phyloP scores from a whole-genome alignment of 176 grass and related monocot genomes.

The Aegilops speltoides region DNA sequence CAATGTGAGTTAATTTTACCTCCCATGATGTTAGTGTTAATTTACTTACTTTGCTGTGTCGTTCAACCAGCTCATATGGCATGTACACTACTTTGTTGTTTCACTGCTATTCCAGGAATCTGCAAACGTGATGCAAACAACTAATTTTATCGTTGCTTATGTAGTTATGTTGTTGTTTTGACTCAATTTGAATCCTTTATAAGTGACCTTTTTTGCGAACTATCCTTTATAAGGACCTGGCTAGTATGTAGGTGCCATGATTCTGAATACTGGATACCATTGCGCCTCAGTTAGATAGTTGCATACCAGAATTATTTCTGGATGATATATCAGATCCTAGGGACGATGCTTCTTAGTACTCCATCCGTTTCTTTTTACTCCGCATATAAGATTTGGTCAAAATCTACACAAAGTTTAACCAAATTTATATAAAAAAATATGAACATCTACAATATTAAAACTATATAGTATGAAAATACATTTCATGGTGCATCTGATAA shows the following conservation, averaged over 20 bases:
- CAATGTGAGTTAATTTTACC: conserved; percentile 51
- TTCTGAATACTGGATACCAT: conserved; percentile 7
- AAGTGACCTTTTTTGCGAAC: background rate
- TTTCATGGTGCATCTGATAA: no score
- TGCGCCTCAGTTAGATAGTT: background rate
- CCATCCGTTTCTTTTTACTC: no score
- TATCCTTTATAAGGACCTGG: no score
- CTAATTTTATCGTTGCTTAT: background rate
- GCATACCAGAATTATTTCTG: background rate
- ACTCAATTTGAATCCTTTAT: background rate
- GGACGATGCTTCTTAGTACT: background rate
- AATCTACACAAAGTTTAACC: no score
- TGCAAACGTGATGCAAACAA: background rate
- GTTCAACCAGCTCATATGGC: background rate
- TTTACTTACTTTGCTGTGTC: background rate
- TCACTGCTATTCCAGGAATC: background rate
- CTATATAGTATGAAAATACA: no score
- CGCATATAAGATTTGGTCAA: no score
- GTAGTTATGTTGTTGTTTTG: background rate
- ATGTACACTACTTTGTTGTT: background rate
- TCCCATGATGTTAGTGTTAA: background rate
- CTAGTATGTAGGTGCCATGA: background rate
- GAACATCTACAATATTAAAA: no score
- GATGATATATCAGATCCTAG: background rate
- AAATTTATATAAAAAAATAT: no score